These are phyloP conservation scores for Penicillium palitans DNA, from an alignment of 2,329 filamentous ascomycete genomes.

Conservation along the genomic window DNA sequence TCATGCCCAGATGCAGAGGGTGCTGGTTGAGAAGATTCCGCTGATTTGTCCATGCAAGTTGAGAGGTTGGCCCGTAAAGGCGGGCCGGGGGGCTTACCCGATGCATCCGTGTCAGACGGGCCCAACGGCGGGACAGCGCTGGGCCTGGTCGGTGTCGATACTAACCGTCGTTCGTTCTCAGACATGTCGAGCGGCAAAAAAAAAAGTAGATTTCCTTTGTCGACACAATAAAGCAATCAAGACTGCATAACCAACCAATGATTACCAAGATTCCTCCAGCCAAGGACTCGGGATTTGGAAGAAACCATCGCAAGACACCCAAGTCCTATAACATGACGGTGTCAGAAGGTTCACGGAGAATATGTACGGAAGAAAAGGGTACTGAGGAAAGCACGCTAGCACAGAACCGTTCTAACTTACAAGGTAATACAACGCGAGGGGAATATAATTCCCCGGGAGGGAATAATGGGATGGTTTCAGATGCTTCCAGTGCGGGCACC, in stretches of 20 bases:
- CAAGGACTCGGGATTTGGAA: conserved; percentile 16
- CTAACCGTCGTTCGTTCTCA: conserved; percentile 13
- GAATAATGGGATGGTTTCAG: conserved; percentile 3
- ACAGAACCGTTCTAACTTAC: conserved; percentile 7
- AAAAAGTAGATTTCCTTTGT: conserved; percentile 1
- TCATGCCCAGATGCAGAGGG: conserved; percentile 19
- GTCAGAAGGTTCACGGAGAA: conserved; percentile 5
- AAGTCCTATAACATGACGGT: conserved; percentile 2
- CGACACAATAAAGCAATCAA: conserved; percentile 12
- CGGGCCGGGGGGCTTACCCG: conserved; percentile 11
- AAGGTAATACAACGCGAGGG: conserved; percentile 12
- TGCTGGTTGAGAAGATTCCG: conserved; percentile 14
- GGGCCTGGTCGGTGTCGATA: conserved; percentile 7
- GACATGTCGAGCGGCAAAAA: conserved; percentile 20
- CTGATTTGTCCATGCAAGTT: background rate
- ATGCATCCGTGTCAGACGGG: conserved; percentile 11
- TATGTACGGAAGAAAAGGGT: conserved; percentile 3
- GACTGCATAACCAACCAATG: conserved; percentile 19
- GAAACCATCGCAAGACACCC: conserved; percentile 24
- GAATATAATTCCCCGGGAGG: conserved; percentile 6
- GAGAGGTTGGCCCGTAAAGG: background rate
- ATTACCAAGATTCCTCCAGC: conserved; percentile 26
- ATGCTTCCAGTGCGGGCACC: conserved; percentile 1
- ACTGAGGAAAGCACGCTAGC: background rate
- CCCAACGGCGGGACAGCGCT: conserved; percentile 1